These are phyloP conservation scores for Penicillium egyptiacum DNA, from an alignment of 495 filamentous ascomycete genomes.

Conservation along the genomic window DNA sequence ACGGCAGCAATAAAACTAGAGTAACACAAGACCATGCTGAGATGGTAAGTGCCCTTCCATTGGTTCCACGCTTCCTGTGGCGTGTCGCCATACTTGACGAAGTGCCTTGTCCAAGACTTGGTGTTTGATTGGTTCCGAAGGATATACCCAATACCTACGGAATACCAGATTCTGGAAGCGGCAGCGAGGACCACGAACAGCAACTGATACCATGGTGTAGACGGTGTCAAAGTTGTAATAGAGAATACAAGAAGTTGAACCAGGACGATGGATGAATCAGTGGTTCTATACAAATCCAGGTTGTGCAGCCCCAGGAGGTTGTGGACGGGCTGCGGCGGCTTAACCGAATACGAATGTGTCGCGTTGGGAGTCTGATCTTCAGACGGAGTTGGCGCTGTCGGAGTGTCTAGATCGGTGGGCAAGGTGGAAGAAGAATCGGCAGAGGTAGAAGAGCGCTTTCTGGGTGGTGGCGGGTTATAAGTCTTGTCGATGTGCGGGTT, in stretches of 20 bases:
- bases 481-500: conserved; percentile 98
- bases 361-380: conserved; percentile 43
- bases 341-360: conserved; percentile 37
- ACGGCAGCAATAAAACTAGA: conserved; percentile 84
- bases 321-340: conserved; percentile 67
- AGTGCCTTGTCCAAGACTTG: conserved; percentile 94
- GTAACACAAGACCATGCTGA: conserved; percentile 87
- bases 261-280: conserved; percentile 76
- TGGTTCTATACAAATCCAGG: conserved; percentile 81
- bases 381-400: conserved; percentile 38
- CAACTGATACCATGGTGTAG: conserved; percentile 67
- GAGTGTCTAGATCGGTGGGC: conserved; percentile 34
- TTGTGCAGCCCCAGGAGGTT: conserved; percentile 78
- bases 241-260: conserved; percentile 70
- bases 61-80: conserved; percentile 92
- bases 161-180: conserved; percentile 88
- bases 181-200: conserved; percentile 80
- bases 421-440: conserved; percentile 40
- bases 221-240: conserved; percentile 73
- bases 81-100: conserved; percentile 92
- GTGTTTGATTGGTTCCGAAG: conserved; percentile 81
- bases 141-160: conserved; percentile 81
- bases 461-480: conserved; percentile 85
- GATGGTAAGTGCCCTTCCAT: conserved; percentile 95
- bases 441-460: conserved; percentile 52